Evolutionary conservation across 225 moss, liverwort and hornwort species (phyloP), one percentile per base, ranked within the genome.

Genomic region (Pleurozium schreberi): DNA sequence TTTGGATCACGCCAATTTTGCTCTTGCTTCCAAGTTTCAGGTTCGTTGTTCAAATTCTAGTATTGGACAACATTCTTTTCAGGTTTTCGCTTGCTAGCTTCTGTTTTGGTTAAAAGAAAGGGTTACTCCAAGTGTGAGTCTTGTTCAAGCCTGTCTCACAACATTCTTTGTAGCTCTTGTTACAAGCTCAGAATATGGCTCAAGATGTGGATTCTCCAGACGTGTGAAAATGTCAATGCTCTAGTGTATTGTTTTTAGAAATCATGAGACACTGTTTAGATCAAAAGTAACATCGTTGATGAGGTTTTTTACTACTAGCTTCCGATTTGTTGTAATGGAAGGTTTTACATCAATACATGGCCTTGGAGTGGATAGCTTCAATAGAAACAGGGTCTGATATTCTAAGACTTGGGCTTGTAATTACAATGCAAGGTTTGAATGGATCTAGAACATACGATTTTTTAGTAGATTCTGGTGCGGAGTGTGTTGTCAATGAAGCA

Each of bases 1-100:
- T 81, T 76, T 98, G 85, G 97, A 97, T 86, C 93, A 95, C 75
- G 94, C 98, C 30, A 96, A 87, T 80, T 96, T 93, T n/a, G 98
- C 95, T 9, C 93, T 98, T 33, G 91, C 94, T 60, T 96, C 98
- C 40, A 88, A 89, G 64, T 95, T 95, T 40, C 98, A 98, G 96
- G 97, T 97, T 65, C 38, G 87, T 81, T 59, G 28, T n/a, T n/a
- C n/a, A n/a, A 75, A 61, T 28, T 34, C 42, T n/a, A 9, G 79
- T 11, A 3, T 58, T 18, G 12, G 18, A 80, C 40, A 58, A 40
- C 40, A 40, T 40, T 40, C 40, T n/a, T 57, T 55, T n/a, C 26
- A 57, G 49, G n/a, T 38, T n/a, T 57, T 15, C 57, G 57, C 34
- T 78, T 57, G 16, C 25, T 38, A 38, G 36, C 78, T 38, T 38